These are phyloP conservation scores for Tolypocladium ophioglossoides DNA, from an alignment of 2,329 filamentous ascomycete species.

Conservation along the genomic window DNA sequence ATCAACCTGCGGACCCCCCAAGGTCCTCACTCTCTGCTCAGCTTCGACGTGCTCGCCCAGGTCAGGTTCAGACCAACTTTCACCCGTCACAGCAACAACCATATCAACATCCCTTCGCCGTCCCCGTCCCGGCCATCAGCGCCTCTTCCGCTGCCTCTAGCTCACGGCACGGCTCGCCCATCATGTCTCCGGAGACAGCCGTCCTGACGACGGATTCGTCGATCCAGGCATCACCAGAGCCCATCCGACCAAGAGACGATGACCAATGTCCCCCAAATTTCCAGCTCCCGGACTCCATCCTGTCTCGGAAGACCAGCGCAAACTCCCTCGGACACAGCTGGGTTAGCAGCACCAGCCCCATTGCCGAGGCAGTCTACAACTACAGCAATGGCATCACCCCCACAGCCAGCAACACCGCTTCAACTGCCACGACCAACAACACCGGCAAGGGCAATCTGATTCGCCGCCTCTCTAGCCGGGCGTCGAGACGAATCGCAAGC, in stretches of 20 bases:
- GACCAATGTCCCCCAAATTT: slow-evolving; percentile 45
- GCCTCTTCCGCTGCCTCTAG: slow-evolving; percentile 45
- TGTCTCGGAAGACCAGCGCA: slow-evolving; percentile 47
- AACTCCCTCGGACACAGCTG: slow-evolving; percentile 55
- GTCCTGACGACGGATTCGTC: slow-evolving; percentile 50
- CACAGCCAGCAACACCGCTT: not conserved
- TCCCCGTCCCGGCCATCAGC: slow-evolving; percentile 44
- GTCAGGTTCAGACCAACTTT: slow-evolving; percentile 36
- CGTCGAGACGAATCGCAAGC: slow-evolving; percentile 53
- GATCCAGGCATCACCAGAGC: slow-evolving; percentile 57
- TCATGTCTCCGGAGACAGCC: slow-evolving; percentile 43
- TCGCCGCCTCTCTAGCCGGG: slow-evolving; percentile 73
- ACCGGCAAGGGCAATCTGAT: slow-evolving; percentile 48
- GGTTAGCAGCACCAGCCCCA: slow-evolving; percentile 45
- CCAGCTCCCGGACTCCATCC: slow-evolving; percentile 63
- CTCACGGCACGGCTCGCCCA: slow-evolving; percentile 44
- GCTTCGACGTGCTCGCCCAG: slow-evolving; percentile 31
- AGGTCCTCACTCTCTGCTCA: slow-evolving; percentile 32
- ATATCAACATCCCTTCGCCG: slow-evolving; percentile 23
- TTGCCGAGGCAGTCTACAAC: slow-evolving; percentile 28
- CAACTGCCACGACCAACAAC: slow-evolving; percentile 19
- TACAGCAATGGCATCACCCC: slow-evolving; percentile 8
- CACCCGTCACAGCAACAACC: slow-evolving; percentile 10
- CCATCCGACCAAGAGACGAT: slow-evolving; percentile 41
- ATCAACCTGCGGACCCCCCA: slow-evolving; percentile 18